Evolutionary conservation across 768 basidiomycete genomes (phyloP).

Genomic region (Pleurotus eryngii): DNA sequence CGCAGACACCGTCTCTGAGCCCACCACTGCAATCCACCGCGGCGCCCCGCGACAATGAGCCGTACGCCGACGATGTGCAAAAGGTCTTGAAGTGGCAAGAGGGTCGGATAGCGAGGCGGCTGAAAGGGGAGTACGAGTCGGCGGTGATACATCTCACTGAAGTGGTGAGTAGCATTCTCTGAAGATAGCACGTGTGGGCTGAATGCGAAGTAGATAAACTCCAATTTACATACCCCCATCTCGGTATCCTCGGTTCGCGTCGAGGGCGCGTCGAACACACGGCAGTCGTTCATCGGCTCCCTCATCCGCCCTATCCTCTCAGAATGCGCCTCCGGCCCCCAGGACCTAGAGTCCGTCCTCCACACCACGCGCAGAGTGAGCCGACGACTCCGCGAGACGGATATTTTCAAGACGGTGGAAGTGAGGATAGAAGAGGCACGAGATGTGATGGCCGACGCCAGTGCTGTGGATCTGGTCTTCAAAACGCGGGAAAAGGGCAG

Average conservation of each 20-base stretch:
- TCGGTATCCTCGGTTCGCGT: conserved; percentile 77
- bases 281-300: conserved; percentile 76
- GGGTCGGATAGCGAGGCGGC: conserved; percentile 62
- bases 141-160: conserved; percentile 59
- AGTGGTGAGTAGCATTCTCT: conserved; percentile 41
- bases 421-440: conserved; percentile 58
- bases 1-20: conserved; percentile 20
- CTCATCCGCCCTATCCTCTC: conserved; percentile 64
- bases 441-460: conserved; percentile 47
- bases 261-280: conserved; percentile 71
- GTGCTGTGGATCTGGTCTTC: conserved; percentile 80
- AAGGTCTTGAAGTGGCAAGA: conserved; percentile 70
- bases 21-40: conserved; percentile 56
- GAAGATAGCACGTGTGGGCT: neutral
- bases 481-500: conserved; percentile 73
- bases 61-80: conserved; percentile 44
- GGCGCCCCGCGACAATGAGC: conserved; percentile 55
- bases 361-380: conserved; percentile 67
- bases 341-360: conserved; percentile 63
- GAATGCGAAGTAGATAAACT: conserved; percentile 48
- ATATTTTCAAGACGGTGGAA: conserved; percentile 70
- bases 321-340: conserved; percentile 14
- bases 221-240: conserved; percentile 63
- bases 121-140: conserved; percentile 78
- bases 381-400: conserved; percentile 64